Conservation (phyloP, 2,329 filamentous ascomycete genomes). For the Aspergillus pseudonomiae region DNA sequence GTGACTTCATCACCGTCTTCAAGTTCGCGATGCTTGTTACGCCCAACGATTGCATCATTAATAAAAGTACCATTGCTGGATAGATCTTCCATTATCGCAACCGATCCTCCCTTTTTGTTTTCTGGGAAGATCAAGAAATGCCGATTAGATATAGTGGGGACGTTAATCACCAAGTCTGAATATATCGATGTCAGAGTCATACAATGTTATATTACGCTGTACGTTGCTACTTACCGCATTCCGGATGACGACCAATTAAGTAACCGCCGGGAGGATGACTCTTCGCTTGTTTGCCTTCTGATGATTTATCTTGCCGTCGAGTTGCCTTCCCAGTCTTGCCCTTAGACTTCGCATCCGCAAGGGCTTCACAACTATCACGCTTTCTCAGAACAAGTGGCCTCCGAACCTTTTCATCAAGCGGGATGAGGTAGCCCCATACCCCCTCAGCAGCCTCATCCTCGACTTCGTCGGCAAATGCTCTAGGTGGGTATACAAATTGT, state of each 20-base stretch:
- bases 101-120: slow-evolving; percentile 58
- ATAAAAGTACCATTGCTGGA: slow-evolving; percentile 97
- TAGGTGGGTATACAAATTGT: slow-evolving; percentile 75
- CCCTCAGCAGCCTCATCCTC: slow-evolving; percentile 82
- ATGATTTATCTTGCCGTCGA: slow-evolving; percentile 57
- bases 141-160: slow-evolving; percentile 83
- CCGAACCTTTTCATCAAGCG: slow-evolving; percentile 72
- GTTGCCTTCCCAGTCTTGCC: slow-evolving; percentile 42
- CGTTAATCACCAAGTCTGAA: slow-evolving; percentile 71
- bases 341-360: slow-evolving; percentile 41
- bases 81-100: slow-evolving; percentile 85
- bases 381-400: slow-evolving; percentile 74
- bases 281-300: slow-evolving; percentile 57
- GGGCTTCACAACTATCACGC: slow-evolving; percentile 68
- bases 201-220: neutral
- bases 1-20: slow-evolving; percentile 89
- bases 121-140: slow-evolving; percentile 59
- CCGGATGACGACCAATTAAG: slow-evolving; percentile 86
- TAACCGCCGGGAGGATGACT: slow-evolving; percentile 77
- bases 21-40: slow-evolving; percentile 87
- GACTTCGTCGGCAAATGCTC: slow-evolving; percentile 76
- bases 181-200: neutral
- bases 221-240: slow-evolving; percentile 72
- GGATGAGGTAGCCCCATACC: slow-evolving; percentile 94
- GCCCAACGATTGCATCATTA: slow-evolving; percentile 86